These are phyloP conservation scores for Cladophialophora immunda DNA, from an alignment of 2,329 filamentous ascomycete genomes.

Conservation along the genomic window DNA sequence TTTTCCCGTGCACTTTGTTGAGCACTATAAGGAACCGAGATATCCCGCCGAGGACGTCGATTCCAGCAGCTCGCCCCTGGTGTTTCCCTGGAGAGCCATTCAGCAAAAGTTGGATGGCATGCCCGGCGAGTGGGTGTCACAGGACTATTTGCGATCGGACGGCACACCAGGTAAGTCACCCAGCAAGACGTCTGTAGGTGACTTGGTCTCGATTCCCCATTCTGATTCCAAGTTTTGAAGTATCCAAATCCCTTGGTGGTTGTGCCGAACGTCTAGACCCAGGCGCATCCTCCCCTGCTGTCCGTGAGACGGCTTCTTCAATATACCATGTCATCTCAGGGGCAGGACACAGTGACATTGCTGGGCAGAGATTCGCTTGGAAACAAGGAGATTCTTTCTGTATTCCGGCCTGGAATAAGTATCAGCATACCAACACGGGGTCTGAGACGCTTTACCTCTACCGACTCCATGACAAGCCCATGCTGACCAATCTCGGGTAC, in stretches of 20 bases:
- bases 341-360: slow-evolving; percentile 44
- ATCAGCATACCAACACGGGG: slow-evolving; percentile 56
- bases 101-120: slow-evolving; percentile 51
- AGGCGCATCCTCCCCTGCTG: slow-evolving; percentile 47
- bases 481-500: slow-evolving; percentile 62
- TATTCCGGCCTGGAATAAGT: slow-evolving; percentile 61
- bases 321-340: slow-evolving; percentile 65
- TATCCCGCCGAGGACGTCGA: slow-evolving; percentile 58
- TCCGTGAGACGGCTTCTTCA: slow-evolving; percentile 61
- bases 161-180: slow-evolving; percentile 37
- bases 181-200: background rate
- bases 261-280: slow-evolving; percentile 56
- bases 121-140: slow-evolving; percentile 43
- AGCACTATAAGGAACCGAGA: slow-evolving; percentile 58
- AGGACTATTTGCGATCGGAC: slow-evolving; percentile 49
- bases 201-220: background rate
- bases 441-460: slow-evolving; percentile 55
- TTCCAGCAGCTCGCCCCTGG: slow-evolving; percentile 49
- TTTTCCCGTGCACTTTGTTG: slow-evolving; percentile 63
- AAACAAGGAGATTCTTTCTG: slow-evolving; percentile 62
- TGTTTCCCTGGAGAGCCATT: slow-evolving; percentile 61
- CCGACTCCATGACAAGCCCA: slow-evolving; percentile 63
- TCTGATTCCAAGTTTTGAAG: slow-evolving; percentile 1
- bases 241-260: slow-evolving; percentile 56
- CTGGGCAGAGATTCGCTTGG: slow-evolving; percentile 51